Base-by-base conservation (phyloP, 805 yeast species). In the Lipomyces sp. region DNA sequence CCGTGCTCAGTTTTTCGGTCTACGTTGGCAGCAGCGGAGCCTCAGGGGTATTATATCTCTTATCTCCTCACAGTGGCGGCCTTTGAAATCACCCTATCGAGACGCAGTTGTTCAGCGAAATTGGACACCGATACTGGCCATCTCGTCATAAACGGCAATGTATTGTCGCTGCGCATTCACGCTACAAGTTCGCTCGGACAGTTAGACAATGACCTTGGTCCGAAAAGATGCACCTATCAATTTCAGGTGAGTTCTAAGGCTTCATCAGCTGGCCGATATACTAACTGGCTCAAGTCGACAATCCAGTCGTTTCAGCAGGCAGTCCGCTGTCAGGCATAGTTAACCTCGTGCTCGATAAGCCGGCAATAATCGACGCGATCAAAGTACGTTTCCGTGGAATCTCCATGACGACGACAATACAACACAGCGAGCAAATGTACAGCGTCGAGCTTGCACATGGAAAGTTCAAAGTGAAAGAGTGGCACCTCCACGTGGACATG, bases 331-430 rank as follows among this genome's bases (percentile, higher is more conserved):
- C 45, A 2, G 67, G 67, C n/a, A 39, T 50, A 7, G 64, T 54
- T 15, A 39, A 53, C 29, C 45, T 64, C 33, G 32, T 29, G 33
- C 39, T 64, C 15, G 62, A 61, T 45, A 24, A 50, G n/a, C 61
- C 59, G 7, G 61, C 55, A 15, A 58, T 45, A 29, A 18, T 51
- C 13, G 56, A 58, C 8, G 64, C 58, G 57, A 45, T 64, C 18
- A 60, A 57, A 35, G 64, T 64, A 24, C 67, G 61, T n/a, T 56
- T 64, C 18, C 57, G 53, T 18, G 67, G 67, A 3, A 50, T 53
- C 13, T 64, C 67, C 32, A 53, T 54, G 15, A 64, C 67, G 58
- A 18, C 32, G 29, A 8, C 32, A n/a, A 13, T 48, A n/a, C 34
- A 29, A 34, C n/a, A 39, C 62, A 4, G 10, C 48, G 48, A 15